Evolutionary conservation across 495 filamentous ascomycete genomes (phyloP).

Genomic region (Penicillium pulvis): DNA sequence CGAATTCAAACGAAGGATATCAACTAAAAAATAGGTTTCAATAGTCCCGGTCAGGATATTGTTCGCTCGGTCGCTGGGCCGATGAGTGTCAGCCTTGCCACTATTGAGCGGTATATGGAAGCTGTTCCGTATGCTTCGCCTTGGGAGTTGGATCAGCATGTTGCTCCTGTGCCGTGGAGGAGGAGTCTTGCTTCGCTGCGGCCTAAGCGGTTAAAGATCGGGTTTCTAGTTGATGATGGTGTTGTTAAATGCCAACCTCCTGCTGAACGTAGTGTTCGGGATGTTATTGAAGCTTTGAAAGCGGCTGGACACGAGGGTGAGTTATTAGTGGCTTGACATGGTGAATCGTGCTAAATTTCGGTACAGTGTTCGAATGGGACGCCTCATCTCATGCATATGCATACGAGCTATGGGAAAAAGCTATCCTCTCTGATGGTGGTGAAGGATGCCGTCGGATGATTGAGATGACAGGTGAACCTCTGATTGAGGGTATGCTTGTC

Average conservation of each 20-base stretch:
- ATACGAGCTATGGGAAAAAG: constrained; percentile 48
- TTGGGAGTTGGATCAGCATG: constrained; percentile 39
- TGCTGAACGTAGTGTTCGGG: constrained; percentile 43
- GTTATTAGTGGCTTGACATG: constrained; percentile 1
- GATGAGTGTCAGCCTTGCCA: constrained; percentile 28
- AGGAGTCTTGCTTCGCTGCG: constrained; percentile 27
- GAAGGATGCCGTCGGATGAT: constrained; percentile 50
- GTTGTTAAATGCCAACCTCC: constrained; percentile 60
- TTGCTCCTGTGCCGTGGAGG: constrained; percentile 48
- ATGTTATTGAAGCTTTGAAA: constrained; percentile 45
- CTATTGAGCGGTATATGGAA: constrained; percentile 37
- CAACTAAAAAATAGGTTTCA: background rate
- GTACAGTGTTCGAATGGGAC: constrained; percentile 48
- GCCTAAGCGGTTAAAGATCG: constrained; percentile 47
- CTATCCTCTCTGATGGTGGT: constrained; percentile 61
- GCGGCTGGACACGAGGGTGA: constrained; percentile 47
- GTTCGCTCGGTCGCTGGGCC: constrained; percentile 36
- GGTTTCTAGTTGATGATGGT: constrained; percentile 55
- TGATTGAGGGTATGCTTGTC: constrained; percentile 52
- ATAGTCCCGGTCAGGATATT: constrained; percentile 34
- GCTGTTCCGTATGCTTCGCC: constrained; percentile 25
- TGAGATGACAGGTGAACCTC: constrained; percentile 58
- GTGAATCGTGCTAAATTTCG: background rate
- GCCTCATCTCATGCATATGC: constrained; percentile 33
- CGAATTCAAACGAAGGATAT: background rate